Percentiles rank a stretch among this genome's conserved stretches.
Evolutionary conservation across 371 early-diverging fungal species (phyloP).

Genomic region (Chytridium lagenaria): DNA sequence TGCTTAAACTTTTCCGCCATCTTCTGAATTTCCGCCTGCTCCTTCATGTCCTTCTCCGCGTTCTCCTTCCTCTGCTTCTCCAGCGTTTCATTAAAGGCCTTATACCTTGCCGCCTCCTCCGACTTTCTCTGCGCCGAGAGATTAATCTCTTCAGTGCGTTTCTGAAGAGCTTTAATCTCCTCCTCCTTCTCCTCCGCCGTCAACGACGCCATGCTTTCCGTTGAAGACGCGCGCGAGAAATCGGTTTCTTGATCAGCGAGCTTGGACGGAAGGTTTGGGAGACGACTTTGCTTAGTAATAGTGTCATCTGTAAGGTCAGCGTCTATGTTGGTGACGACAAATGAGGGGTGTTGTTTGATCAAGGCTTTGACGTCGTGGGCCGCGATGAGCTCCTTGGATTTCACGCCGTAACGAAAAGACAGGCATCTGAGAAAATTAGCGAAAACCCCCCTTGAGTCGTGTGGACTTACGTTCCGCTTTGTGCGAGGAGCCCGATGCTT

Average conservation of each 20-base stretch:
- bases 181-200: conserved; percentile 16
- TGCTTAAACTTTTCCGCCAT: background rate
- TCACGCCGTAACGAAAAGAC: conserved; percentile 8
- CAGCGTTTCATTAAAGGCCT: background rate
- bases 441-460: background rate
- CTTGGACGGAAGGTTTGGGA: background rate
- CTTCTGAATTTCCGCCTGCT: background rate
- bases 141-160: background rate
- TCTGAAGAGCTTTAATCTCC: background rate
- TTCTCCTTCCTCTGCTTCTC: conserved; percentile 2
- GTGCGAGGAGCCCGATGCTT: background rate
- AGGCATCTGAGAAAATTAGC: background rate
- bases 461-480: background rate
- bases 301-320: conserved; percentile 15
- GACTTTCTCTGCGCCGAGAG: background rate
- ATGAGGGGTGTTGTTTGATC: background rate
- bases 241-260: background rate
- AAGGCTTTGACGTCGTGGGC: conserved; percentile 13
- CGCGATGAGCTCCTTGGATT: conserved; percentile 13
- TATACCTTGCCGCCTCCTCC: conserved; percentile 7
- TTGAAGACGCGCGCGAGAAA: background rate
- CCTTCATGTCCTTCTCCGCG: background rate
- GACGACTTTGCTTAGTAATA: background rate
- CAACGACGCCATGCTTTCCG: background rate
- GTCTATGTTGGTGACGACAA: conserved; percentile 4